Conservation (phyloP, 2,329 filamentous ascomycete species). For the Diaporthe sp. region DNA sequence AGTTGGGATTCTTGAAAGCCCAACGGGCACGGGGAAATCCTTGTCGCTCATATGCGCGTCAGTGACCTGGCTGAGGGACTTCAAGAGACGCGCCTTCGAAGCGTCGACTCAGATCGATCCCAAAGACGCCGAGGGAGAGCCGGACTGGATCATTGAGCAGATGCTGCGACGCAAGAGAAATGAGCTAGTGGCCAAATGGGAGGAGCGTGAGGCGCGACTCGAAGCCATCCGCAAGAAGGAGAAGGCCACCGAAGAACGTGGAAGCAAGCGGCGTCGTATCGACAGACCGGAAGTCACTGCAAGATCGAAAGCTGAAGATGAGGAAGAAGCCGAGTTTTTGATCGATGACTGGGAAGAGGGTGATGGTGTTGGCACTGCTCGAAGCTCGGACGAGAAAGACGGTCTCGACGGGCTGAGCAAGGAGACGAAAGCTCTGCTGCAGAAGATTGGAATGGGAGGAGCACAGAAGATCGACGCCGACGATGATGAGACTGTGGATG, state of each 20-base stretch:
- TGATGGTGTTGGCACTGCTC: conserved; percentile 47
- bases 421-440: conserved; percentile 81
- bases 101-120: conserved; percentile 62
- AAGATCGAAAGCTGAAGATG: conserved; percentile 50
- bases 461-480: conserved; percentile 48
- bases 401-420: conserved; percentile 74
- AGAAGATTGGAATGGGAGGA: conserved; percentile 69
- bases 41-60: conserved; percentile 91
- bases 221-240: conserved; percentile 75
- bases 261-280: conserved; percentile 61
- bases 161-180: conserved; percentile 77
- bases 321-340: conserved; percentile 77
- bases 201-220: conserved; percentile 81
- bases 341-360: conserved; percentile 78
- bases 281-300: conserved; percentile 50
- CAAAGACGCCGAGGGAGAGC: conserved; percentile 74
- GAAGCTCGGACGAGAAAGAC: conserved; percentile 51
- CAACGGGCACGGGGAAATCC: conserved; percentile 93
- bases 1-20: conserved; percentile 91
- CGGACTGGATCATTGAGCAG: conserved; percentile 87
- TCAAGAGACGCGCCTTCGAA: conserved; percentile 76
- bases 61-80: conserved; percentile 89
- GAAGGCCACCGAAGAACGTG: conserved; percentile 67
- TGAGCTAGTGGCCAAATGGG: conserved; percentile 75
- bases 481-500: conserved; percentile 63